phyloP scores from a whole-genome alignment of 2,329 filamentous ascomycete species.

The Clarireedia sp. region DNA sequence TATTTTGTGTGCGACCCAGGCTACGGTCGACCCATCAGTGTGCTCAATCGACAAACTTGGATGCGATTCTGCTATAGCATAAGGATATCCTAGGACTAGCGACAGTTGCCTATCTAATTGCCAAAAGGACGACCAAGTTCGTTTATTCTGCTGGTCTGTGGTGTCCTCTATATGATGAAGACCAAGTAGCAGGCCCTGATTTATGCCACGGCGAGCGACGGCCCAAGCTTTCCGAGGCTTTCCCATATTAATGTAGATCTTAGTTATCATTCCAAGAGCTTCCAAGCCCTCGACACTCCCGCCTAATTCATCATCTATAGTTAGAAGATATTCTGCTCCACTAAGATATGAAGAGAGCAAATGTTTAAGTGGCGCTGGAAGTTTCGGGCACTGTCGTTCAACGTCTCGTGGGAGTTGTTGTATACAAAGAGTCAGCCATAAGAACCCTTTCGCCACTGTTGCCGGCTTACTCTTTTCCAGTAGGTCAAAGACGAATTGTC shows the following conservation, averaged over 20 bases:
- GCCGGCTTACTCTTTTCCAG: conserved; percentile 11
- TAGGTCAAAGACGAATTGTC: neutral
- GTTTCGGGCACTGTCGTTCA: conserved; percentile 29
- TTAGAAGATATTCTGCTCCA: conserved; percentile 38
- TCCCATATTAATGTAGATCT: conserved; percentile 47
- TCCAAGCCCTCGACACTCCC: conserved; percentile 41
- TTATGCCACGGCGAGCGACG: conserved; percentile 41
- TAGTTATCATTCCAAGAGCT: conserved; percentile 41
- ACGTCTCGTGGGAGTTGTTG: conserved; percentile 34
- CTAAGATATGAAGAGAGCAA: conserved; percentile 39
- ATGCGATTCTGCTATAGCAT: conserved; percentile 29
- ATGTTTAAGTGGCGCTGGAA: conserved; percentile 34
- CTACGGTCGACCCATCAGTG: neutral
- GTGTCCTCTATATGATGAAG: conserved; percentile 31
- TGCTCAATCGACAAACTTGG: conserved; percentile 6
- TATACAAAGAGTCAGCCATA: conserved; percentile 38
- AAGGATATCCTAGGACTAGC: conserved; percentile 46
- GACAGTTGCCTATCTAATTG: conserved; percentile 42
- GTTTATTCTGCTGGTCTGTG: conserved; percentile 28
- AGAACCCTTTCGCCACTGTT: conserved; percentile 34
- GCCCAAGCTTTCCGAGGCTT: conserved; percentile 48
- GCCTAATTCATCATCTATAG: conserved; percentile 41
- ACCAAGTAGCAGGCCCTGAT: conserved; percentile 44
- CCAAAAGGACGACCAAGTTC: conserved; percentile 35
- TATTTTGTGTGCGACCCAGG: neutral